Conservation (phyloP, 1,139 yeast genomes). For the Sugiyamaella neomexicana region DNA sequence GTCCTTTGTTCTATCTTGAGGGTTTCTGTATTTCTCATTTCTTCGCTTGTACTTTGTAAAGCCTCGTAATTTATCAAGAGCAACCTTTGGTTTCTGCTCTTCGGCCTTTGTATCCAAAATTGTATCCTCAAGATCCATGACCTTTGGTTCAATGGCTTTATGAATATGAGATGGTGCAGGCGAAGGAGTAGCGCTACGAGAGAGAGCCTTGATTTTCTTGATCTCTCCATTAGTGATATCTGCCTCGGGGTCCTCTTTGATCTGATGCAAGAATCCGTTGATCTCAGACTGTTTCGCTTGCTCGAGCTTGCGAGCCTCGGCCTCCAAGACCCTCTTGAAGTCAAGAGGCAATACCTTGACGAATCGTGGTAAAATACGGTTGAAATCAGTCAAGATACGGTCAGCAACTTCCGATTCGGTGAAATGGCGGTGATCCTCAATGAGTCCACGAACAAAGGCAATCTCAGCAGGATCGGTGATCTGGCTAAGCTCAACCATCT, state of each 20-base stretch:
- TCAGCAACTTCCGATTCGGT: slow-evolving; percentile 91
- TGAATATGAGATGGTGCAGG: slow-evolving; percentile 45
- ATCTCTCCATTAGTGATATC: slow-evolving; percentile 89
- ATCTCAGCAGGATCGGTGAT: slow-evolving; percentile 87
- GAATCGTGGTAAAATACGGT: slow-evolving; percentile 82
- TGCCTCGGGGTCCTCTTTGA: slow-evolving; percentile 77
- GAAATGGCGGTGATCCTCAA: slow-evolving; percentile 94
- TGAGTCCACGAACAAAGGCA: slow-evolving; percentile 88
- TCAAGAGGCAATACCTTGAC: slow-evolving; percentile 93
- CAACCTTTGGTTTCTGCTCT: slow-evolving; percentile 55
- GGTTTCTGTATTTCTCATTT: slow-evolving; percentile 79
- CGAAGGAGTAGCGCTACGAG: slow-evolving; percentile 29
- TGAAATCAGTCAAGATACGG: slow-evolving; percentile 78
- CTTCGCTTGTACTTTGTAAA: slow-evolving; percentile 93
- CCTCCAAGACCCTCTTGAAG: slow-evolving; percentile 85
- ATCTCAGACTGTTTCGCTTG: slow-evolving; percentile 57
- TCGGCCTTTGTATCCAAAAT: slow-evolving; percentile 67
- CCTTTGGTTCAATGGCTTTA: slow-evolving; percentile 64
- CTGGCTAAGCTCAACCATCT: slow-evolving; percentile 75
- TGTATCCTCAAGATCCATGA: slow-evolving; percentile 87
- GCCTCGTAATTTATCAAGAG: slow-evolving; percentile 78
- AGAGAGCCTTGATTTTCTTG: slow-evolving; percentile 28
- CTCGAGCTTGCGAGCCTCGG: slow-evolving; percentile 65
- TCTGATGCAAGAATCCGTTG: slow-evolving; percentile 59
- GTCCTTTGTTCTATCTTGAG: slow-evolving; percentile 75